Percentiles rank a stretch among this genome's conserved stretches.
phyloP scores from a whole-genome alignment of 2,329 filamentous ascomycete species.

The Sclerotinia minor region DNA sequence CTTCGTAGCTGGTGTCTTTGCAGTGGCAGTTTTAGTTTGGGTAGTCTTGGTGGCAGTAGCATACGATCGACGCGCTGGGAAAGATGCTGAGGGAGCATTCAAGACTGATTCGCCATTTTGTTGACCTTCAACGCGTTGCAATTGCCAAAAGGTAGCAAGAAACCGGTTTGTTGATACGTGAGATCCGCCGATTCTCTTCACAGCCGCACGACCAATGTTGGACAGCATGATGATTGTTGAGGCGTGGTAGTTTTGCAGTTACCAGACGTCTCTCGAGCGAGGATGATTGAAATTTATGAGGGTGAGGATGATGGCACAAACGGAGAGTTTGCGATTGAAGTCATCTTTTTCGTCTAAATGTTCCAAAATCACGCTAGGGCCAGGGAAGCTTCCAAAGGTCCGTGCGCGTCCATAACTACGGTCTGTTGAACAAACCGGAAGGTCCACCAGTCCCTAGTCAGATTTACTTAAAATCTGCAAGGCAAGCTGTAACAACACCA shows the following conservation, averaged over 20 bases:
- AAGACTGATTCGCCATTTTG: conserved; percentile 28
- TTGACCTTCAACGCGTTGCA: conserved; percentile 34
- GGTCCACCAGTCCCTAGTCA: neutral
- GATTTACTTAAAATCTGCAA: neutral
- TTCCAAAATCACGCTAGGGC: conserved; percentile 12
- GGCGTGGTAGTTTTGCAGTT: conserved; percentile 5
- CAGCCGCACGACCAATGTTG: conserved; percentile 39
- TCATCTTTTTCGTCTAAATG: conserved; percentile 18
- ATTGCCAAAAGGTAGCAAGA: conserved; percentile 32
- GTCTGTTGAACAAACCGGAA: neutral
- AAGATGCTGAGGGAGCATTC: conserved; percentile 24
- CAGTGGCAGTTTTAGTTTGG: conserved; percentile 12
- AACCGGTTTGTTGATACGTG: conserved; percentile 37
- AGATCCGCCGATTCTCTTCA: conserved; percentile 35
- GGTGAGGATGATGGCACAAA: neutral
- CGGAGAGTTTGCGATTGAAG: neutral
- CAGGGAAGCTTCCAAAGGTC: neutral
- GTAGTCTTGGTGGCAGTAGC: conserved; percentile 36
- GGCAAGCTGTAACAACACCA: neutral
- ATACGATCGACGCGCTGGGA: conserved; percentile 30
- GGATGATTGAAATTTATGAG: conserved; percentile 20
- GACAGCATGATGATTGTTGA: conserved; percentile 38
- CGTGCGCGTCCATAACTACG: conserved; percentile 2
- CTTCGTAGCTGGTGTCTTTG: conserved; percentile 26
- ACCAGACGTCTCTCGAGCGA: conserved; percentile 6